Evolutionary conservation across 352 stramenopile genomes (phyloP).

Genomic region (Globisporangium cylindrosporum): DNA sequence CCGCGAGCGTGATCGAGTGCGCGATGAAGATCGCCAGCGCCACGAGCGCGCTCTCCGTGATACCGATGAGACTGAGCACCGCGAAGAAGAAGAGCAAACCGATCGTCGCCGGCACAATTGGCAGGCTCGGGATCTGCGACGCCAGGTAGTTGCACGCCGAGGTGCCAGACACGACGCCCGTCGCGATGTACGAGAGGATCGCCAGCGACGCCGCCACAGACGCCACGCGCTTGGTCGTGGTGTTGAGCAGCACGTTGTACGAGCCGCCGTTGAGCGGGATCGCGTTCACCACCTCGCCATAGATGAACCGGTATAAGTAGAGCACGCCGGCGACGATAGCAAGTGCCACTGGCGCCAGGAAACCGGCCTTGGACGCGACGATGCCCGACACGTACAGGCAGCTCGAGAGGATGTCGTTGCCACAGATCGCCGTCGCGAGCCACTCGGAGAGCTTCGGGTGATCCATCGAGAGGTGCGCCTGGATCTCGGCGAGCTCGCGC

Average conservation of each 20-base stretch:
- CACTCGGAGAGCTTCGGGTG: constrained; percentile 90
- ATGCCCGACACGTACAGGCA: constrained; percentile 89
- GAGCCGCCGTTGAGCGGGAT: constrained; percentile 94
- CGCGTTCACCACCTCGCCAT: constrained; percentile 92
- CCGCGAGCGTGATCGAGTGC: constrained; percentile 82
- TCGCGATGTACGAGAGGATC: constrained; percentile 96
- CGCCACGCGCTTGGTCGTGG: constrained; percentile 91
- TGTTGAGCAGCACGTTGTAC: constrained; percentile 96
- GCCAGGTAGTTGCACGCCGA: constrained; percentile 87
- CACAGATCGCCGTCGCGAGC: constrained; percentile 93
- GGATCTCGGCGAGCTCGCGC: constrained; percentile 73
- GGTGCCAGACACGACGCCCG: constrained; percentile 86
- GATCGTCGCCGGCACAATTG: constrained; percentile 77
- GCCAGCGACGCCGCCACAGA: constrained; percentile 92
- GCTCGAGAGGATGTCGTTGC: constrained; percentile 95
- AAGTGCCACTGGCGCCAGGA: constrained; percentile 89
- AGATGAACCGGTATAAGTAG: constrained; percentile 92
- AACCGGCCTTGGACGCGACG: constrained; percentile 85
- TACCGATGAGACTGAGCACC: constrained; percentile 88
- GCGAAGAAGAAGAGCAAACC: constrained; percentile 91
- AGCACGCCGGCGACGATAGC: constrained; percentile 87
- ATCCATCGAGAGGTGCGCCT: constrained; percentile 64
- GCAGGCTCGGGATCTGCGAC: constrained; percentile 67
- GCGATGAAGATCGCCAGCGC: constrained; percentile 91
- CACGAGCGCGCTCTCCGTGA: constrained; percentile 90